These are phyloP conservation scores for Xylaria digitata DNA, from an alignment of 2,329 filamentous ascomycete species.

Conservation along the genomic window DNA sequence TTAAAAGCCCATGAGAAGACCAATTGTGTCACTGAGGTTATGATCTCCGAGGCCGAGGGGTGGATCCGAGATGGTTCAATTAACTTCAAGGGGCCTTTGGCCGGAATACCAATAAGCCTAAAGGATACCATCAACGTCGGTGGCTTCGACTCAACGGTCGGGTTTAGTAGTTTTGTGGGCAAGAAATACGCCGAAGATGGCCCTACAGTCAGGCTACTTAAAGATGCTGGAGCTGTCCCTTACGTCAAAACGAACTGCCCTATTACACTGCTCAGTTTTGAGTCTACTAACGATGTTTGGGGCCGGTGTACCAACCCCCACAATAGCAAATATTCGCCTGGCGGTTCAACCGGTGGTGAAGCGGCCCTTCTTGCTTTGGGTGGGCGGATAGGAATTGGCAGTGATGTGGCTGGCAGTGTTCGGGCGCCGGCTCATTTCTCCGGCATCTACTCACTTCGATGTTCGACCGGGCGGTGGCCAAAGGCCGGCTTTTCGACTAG, in stretches of 20 bases:
- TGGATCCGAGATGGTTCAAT: constrained; percentile 71
- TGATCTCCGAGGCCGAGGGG: constrained; percentile 80
- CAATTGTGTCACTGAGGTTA: constrained; percentile 89
- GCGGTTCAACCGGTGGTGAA: constrained; percentile 90
- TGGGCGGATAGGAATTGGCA: constrained; percentile 88
- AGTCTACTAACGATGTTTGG: constrained; percentile 83
- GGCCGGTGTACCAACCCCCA: constrained; percentile 85
- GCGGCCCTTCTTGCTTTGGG: constrained; percentile 83
- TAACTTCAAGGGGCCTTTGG: constrained; percentile 83
- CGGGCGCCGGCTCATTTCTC: constrained; percentile 88
- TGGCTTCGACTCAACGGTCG: constrained; percentile 85
- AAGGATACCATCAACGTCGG: constrained; percentile 85
- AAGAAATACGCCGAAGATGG: constrained; percentile 77
- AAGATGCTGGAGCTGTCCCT: constrained; percentile 87
- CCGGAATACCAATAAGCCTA: constrained; percentile 86
- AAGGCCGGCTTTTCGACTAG: constrained; percentile 85
- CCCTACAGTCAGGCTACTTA: constrained; percentile 77
- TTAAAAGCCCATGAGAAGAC: constrained; percentile 85
- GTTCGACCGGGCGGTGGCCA: constrained; percentile 90
- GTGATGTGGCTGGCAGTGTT: constrained; percentile 90
- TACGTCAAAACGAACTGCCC: constrained; percentile 95
- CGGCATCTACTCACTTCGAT: constrained; percentile 87
- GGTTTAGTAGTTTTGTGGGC: constrained; percentile 78
- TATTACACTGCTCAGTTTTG: constrained; percentile 86
- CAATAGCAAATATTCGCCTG: constrained; percentile 84